phyloP scores from a whole-genome alignment of 164 flowering plant genomes.

The Piper betle region DNA sequence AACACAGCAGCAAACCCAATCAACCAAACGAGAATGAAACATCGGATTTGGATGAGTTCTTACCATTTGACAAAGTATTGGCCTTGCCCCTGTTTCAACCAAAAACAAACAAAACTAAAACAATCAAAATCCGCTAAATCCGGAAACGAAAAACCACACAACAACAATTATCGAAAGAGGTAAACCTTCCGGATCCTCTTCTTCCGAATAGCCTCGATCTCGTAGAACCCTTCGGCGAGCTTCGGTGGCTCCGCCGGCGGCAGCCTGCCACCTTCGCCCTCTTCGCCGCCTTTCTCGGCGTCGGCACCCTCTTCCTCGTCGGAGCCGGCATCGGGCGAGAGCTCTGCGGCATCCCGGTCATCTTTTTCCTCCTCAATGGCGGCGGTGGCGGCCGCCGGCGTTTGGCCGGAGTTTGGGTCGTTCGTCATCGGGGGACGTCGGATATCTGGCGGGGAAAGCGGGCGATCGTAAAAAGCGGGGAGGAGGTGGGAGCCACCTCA shows the following conservation, averaged over 20 bases:
- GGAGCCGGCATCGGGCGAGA: neutral
- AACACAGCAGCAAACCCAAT: neutral
- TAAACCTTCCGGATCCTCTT: slow-evolving; percentile 71
- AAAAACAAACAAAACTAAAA: neutral
- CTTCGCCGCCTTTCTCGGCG: slow-evolving; percentile 11
- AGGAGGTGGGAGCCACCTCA: too few species aligned
- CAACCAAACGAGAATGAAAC: neutral
- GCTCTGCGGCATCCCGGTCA: neutral
- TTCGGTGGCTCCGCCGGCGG: slow-evolving; percentile 29
- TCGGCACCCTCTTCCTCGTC: slow-evolving; percentile 6
- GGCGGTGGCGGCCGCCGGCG: too few species aligned
- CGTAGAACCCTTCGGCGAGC: slow-evolving; percentile 83
- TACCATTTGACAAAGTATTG: slow-evolving; percentile 86
- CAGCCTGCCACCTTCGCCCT: slow-evolving; percentile 12
- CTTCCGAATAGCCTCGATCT: slow-evolving; percentile 71
- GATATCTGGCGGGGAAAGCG: too few species aligned
- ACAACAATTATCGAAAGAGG: neutral
- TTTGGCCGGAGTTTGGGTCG: too few species aligned
- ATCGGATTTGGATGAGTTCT: slow-evolving; percentile 3
- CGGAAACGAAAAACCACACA: neutral
- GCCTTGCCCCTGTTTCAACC: slow-evolving; percentile 39
- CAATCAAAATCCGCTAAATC: neutral
- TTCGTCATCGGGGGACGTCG: too few species aligned
- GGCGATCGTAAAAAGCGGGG: too few species aligned
- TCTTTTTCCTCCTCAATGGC: neutral